Base-by-base conservation (phyloP, 768 basidiomycete species). In the Rhizopogon vesiculosus region DNA sequence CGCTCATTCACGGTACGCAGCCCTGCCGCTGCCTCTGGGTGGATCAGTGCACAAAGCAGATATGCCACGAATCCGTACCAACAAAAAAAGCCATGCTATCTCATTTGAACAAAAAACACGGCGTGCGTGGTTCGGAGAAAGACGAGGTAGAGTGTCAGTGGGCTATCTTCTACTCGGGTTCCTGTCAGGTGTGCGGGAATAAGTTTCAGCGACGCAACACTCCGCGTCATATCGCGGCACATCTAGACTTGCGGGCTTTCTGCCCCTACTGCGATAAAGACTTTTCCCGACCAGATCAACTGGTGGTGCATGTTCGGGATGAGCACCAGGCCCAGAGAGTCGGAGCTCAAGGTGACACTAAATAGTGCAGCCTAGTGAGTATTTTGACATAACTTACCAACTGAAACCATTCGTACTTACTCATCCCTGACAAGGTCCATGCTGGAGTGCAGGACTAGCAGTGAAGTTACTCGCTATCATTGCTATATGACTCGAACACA, bases 261-360 rank as follows among this genome's bases (percentile, higher is more conserved):
- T 67, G 67, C 41, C 45, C 22, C 7, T 4, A 51, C 12, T 67
- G 67, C 46, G 33, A n/a, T 1, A 65, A 44, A 18, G 43, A 55
- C 8, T 67, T 67, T 51, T 67, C 65, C 9, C 67, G 66, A 2
- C 25, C 41, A 44, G 66, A 69, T 42, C 67, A 31, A 51, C 43
- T 53, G 50, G 50, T 1, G 1, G 18, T 31, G 2, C 68, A 67
- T n/a, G 13, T 67, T 10, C 53, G 3, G 25, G 25, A 6, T 6
- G 42, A 54, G n/a, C 66, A 67, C 45, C 0, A 8, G 7, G 42
- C 5, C 29, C 15, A 25, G 31, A 28, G 22, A 13, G 25, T 25
- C 4, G 16, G 12, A 15, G 29, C 12, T 19, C 13, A 9, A n/a
- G 1, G 22, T 18, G 2, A 35, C 19, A 8, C 42, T 48, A 9